phyloP scores from a whole-genome alignment of 148 eudicot genomes.

The Tetragonia tetragonoides region DNA sequence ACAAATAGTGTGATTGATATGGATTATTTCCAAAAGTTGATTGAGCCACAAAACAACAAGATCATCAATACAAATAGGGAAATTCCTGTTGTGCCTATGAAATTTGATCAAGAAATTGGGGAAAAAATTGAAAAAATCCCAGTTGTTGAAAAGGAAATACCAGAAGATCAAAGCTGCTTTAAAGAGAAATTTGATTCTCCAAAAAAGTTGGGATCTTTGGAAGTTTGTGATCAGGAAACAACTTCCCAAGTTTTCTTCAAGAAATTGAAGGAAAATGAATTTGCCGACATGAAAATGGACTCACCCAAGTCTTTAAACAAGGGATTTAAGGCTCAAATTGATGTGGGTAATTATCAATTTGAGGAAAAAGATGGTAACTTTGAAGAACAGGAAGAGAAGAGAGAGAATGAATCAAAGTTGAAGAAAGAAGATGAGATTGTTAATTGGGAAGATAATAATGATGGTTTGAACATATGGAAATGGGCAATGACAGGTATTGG shows the following conservation, averaged over 20 bases:
- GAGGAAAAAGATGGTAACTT: slow-evolving; percentile 27
- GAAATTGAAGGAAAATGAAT: slow-evolving; percentile 74
- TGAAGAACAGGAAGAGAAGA: slow-evolving; percentile 9
- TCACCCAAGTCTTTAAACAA: slow-evolving; percentile 59
- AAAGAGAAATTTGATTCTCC: slow-evolving; percentile 4
- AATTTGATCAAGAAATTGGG: slow-evolving; percentile 5
- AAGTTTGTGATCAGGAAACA: slow-evolving; percentile 39
- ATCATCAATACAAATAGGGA: slow-evolving; percentile 13
- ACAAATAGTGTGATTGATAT: slow-evolving; percentile 36
- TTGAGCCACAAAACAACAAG: slow-evolving; percentile 20
- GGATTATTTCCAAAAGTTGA: slow-evolving; percentile 45
- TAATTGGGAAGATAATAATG: slow-evolving; percentile 21
- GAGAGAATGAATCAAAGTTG: slow-evolving; percentile 1
- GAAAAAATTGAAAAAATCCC: slow-evolving; percentile 26
- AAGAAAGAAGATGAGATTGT: slow-evolving; percentile 17
- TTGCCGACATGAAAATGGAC: slow-evolving; percentile 90
- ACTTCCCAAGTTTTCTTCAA: slow-evolving; percentile 79
- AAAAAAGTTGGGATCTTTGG: background rate
- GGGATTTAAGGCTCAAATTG: slow-evolving; percentile 52
- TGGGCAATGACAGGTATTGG: slow-evolving; percentile 70
- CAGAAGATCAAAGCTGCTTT: background rate
- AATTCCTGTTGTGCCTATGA: slow-evolving; percentile 41
- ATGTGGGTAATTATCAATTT: slow-evolving; percentile 43
- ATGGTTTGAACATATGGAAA: slow-evolving; percentile 57
- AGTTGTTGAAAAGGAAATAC: slow-evolving; percentile 19